These are phyloP conservation scores for Penicillium sp. DNA, from an alignment of 2,329 filamentous ascomycete species.

Conservation along the genomic window DNA sequence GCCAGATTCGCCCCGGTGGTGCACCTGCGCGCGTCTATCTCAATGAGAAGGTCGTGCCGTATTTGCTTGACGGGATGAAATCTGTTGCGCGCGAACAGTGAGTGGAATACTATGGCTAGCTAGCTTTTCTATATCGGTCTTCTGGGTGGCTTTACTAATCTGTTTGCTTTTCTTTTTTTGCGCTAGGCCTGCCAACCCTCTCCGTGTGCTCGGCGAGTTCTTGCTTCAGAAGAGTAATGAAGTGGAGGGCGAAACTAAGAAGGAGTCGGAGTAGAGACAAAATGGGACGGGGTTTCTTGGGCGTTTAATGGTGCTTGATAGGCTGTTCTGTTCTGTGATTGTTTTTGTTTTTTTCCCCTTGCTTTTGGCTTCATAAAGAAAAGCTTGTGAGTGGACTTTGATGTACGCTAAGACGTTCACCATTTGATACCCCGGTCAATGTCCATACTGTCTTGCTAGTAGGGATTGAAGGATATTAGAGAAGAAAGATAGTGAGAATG, in stretches of 20 bases:
- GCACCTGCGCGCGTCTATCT: slow-evolving; percentile 69
- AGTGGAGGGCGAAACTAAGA: slow-evolving; percentile 50
- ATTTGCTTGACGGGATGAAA: slow-evolving; percentile 74
- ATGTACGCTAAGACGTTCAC: background rate
- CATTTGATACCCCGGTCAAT: slow-evolving; percentile 1
- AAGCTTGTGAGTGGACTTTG: background rate
- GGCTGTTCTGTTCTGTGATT: background rate
- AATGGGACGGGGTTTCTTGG: background rate
- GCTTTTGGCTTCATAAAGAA: background rate
- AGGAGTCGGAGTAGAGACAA: slow-evolving; percentile 28
- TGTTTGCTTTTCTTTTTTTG: background rate
- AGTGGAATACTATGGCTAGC: slow-evolving; percentile 35
- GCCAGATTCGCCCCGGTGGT: slow-evolving; percentile 63
- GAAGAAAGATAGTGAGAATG: background rate
- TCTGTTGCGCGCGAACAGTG: slow-evolving; percentile 68
- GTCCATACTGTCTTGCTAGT: background rate
- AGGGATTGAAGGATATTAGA: background rate
- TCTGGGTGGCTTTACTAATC: background rate
- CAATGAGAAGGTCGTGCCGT: slow-evolving; percentile 68
- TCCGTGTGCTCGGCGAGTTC: slow-evolving; percentile 69
- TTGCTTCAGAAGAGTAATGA: slow-evolving; percentile 68
- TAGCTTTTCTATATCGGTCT: background rate
- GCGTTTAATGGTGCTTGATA: slow-evolving; percentile 8
- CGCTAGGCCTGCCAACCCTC: slow-evolving; percentile 64
- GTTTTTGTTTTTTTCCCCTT: background rate